Conservation (phyloP, 495 filamentous ascomycete genomes). For the Clohesyomyces aquaticus region DNA sequence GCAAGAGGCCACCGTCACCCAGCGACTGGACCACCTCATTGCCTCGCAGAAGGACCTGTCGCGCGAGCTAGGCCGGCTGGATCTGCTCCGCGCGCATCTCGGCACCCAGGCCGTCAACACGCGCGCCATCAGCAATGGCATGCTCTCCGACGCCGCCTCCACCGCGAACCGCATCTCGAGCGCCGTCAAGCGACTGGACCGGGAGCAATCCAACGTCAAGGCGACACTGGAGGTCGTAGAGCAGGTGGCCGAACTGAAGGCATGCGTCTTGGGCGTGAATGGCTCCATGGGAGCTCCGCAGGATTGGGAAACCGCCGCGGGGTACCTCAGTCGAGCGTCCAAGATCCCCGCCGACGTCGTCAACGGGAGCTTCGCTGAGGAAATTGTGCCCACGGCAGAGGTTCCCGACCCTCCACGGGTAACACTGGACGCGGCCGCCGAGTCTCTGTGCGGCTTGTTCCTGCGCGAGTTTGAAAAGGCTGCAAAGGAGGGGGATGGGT, state of each 20-base stretch:
- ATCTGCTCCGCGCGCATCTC: constrained; percentile 84
- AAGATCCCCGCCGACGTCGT: constrained; percentile 79
- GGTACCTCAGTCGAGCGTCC: constrained; percentile 79
- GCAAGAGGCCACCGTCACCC: constrained; percentile 74
- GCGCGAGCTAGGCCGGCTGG: constrained; percentile 82
- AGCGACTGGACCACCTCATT: constrained; percentile 73
- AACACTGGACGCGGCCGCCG: constrained; percentile 83
- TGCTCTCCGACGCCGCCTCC: constrained; percentile 80
- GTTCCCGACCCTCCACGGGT: constrained; percentile 88
- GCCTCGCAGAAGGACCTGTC: constrained; percentile 80
- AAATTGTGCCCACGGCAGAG: constrained; percentile 92
- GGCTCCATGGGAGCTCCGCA: constrained; percentile 97
- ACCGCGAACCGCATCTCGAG: constrained; percentile 86
- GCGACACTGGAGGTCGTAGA: constrained; percentile 90
- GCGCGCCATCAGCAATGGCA: constrained; percentile 79
- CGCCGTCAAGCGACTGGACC: constrained; percentile 82
- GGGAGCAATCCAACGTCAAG: constrained; percentile 87
- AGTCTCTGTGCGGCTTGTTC: constrained; percentile 86
- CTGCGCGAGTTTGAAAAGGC: constrained; percentile 94
- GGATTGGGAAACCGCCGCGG: constrained; percentile 96
- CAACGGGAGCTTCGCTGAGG: constrained; percentile 83
- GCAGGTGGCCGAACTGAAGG: constrained; percentile 93
- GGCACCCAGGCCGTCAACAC: constrained; percentile 86
- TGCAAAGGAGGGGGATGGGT: constrained; percentile 78
- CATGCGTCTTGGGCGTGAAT: constrained; percentile 91